Base-by-base conservation (phyloP, 2,329 filamentous ascomycete genomes). In the Cladophialophora bantiana region DNA sequence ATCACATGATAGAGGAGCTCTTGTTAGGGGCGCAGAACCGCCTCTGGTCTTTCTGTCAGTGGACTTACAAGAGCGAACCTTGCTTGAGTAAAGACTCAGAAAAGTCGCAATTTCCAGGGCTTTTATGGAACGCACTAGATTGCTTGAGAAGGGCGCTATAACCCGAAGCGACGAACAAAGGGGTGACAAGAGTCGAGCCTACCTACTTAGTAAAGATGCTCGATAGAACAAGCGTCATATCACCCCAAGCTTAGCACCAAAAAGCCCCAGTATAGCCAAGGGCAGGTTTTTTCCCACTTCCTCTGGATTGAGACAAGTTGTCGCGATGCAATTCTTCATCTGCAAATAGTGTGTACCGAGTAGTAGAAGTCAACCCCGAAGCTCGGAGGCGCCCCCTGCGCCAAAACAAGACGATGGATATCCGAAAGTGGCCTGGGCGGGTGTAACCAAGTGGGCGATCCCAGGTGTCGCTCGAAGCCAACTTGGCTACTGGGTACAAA, bases 121-220 rank as follows among this genome's bases (percentile, higher is more conserved):
- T 52, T 53, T 50, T 10, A 32, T 42, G 53, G 62, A 57, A 64
- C 42, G 34, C 62, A 13, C 62, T 64, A 59, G 62, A 64, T 59
- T 53, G 42, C 45, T 64, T 59, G 54, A 64, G 53, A 48, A 63
- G 53, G 52, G 12, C 26, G 55, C 20, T 38, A 31, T 31, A 20
- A 31, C 34, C 55, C 36, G 34, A 38, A 58, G 34, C 45, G 45
- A 50, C 15, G 45, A 50, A 26, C 45, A 50, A 50, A 50, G 45
- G 45, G 45, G 45, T 50, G 45, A 50, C 45, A 4, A 4, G 38
- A 40, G 38, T 40, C 38, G 9, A 13, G 13, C 7, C 38, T 26
- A 26, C 26, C 3, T 26, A 26, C 26, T n/a, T 20, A 48, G 42
- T n/a, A n/a, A 48, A n/a, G 45, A 26, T 50, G n/a, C 45, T 50